Base-by-base conservation (phyloP, 2,329 filamentous ascomycete species). In the Fusarium albosuccineum region DNA sequence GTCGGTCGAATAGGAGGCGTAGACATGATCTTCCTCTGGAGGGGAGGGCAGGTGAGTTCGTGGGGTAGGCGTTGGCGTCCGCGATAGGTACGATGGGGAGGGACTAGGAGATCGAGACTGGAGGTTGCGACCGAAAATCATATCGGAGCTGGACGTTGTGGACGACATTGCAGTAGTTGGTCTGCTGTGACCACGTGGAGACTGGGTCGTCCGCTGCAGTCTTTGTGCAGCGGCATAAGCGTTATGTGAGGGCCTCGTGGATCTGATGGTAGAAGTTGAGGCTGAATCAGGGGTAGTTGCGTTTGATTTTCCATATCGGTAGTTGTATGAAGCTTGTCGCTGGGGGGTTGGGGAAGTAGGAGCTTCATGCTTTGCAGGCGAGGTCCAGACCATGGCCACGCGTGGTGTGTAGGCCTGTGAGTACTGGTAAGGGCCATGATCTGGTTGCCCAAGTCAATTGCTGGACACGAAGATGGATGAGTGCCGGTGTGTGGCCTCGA, bases 401-500 rank as follows among this genome's bases (percentile, higher is more conserved):
- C 75, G 79, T 57, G 74, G 71, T 56, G 68, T 72, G 60, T 73
- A 66, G 30, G 66, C 57, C 52, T 62, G 62, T 45, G 58, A 45
- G 45, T 62, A 55, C 59, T 61, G 66, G 51, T 53, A 57, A 60
- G 59, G 52, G 70, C 72, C 71, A 66, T 72, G 72, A 64, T 71
- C 72, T 70, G 73, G 71, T 70, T 68, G 56, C 64, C 64, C 64
- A 66, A 74, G 67, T 80, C 77, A 80, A 70, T 79, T 76, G 56
- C 87, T 86, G 74, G 92, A 94, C 36, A 81, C 72, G 76, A 97
- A 97, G 52, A 98, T 91, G 64, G 89, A 83, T 74, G 91, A 92
- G 76, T 93, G 88, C 50, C 89, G 87, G 80, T 97, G 94, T 34
- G 93, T 96, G 36, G 89, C 90, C 60, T 97, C 92, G 14, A 97